These are phyloP conservation scores for Anisodus acutangulus DNA, from an alignment of 257 asterid species.

Conservation along the genomic window DNA sequence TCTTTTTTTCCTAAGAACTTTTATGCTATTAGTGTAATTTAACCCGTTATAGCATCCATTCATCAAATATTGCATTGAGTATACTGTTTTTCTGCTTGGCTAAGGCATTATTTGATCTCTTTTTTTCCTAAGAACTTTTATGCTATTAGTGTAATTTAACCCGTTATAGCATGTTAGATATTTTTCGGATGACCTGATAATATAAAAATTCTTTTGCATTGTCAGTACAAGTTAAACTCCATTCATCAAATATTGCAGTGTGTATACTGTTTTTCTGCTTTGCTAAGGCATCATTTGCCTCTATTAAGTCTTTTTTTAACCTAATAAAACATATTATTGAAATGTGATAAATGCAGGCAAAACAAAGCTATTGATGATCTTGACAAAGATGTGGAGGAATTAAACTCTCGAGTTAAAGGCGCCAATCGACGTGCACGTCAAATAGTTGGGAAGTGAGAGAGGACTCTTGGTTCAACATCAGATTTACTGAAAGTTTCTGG, in stretches of 20 bases:
- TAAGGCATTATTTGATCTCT: background rate
- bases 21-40: too few species aligned
- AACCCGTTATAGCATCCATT: background rate
- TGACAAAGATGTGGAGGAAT: slow-evolving; percentile 74
- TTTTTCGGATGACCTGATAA: too few species aligned
- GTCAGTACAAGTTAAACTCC: background rate
- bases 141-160: too few species aligned
- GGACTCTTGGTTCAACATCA: background rate
- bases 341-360: slow-evolving; percentile 57
- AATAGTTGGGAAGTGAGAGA: slow-evolving; percentile 56
- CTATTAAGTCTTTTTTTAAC: background rate
- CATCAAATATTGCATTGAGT: background rate
- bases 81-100: background rate
- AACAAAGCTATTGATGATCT: slow-evolving; percentile 84
- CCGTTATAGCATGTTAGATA: too few species aligned
- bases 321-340: background rate
- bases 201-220: too few species aligned
- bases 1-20: background rate
- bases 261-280: background rate
- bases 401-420: slow-evolving; percentile 78
- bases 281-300: background rate
- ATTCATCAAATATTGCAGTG: background rate
- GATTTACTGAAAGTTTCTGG: background rate
- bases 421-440: slow-evolving; percentile 76
- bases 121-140: background rate